Evolutionary conservation across 2,329 filamentous ascomycete genomes (phyloP), one percentile per base, ranked within the genome.

Genomic region (Pseudogymnoascus sp.): DNA sequence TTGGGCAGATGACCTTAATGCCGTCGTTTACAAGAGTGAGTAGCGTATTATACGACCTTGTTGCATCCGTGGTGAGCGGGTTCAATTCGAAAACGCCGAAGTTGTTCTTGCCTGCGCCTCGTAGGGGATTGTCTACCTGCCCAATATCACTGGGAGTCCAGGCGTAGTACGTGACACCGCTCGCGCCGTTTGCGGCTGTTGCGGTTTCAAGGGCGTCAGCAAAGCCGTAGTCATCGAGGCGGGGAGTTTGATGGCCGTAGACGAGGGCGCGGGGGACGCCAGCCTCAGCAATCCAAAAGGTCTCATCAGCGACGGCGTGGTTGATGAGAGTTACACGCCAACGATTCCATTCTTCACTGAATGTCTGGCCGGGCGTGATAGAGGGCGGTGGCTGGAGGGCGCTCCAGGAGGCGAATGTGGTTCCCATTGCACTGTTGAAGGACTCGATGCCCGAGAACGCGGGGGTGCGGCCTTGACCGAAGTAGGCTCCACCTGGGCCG

Each of bases 221-320:
- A 38, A 63, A 63, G 8, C 61, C 59, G 14, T 65, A 66, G 23
- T 67, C 64, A 36, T 66, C 65, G 18, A 65, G 36, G 7, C 64
- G 42, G 3, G 64, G 64, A 12, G 65, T 66, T 62, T 64, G 63
- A 31, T 66, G 65, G n/a, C 65, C 65, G 23, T 60, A 67, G n/a
- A 67, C 60, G 7, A 64, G 42, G 40, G 28, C 63, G 28, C 64
- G 59, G 40, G 63, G 60, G 3, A 67, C 59, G 1, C 64, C 65
- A 23, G 65, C 63, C 12, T 62, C 21, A 14, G 61, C 65, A 25
- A 66, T 63, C 64, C 65, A 67, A 0, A 64, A 18, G 11, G 64
- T 66, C 34, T 66, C 61, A 46, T 67, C 65, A 40, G 62, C 59
- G 9, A 64, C 63, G 5, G 64, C 49, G 34, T 67, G 62, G 11